phyloP scores from a whole-genome alignment of 2,329 filamentous ascomycete species.

The Colletotrichum sublineola region DNA sequence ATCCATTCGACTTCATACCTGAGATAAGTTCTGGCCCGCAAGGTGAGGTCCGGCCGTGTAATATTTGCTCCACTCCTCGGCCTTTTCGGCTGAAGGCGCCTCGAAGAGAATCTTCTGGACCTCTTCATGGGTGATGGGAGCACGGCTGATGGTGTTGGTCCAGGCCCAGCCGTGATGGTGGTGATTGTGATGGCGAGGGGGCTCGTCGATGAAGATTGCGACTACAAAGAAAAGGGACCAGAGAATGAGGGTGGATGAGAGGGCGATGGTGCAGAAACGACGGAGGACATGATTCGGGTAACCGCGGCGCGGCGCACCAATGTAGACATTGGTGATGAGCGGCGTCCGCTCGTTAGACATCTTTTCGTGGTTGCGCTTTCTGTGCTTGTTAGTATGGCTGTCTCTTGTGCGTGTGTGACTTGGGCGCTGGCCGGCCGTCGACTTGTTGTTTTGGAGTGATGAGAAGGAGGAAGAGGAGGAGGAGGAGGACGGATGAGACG shows the following conservation, averaged over 20 bases:
- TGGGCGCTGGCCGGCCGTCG: not conserved
- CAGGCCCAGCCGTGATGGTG: slow-evolving; percentile 48
- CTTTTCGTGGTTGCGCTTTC: slow-evolving; percentile 45
- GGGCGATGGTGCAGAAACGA: slow-evolving; percentile 74
- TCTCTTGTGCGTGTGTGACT: not conserved
- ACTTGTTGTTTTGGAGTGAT: not conserved
- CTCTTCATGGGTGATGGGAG: slow-evolving; percentile 59
- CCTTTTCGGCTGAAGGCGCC: slow-evolving; percentile 68
- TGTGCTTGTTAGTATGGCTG: slow-evolving; percentile 25
- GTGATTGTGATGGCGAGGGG: slow-evolving; percentile 53
- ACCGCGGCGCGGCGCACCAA: slow-evolving; percentile 65
- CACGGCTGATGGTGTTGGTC: slow-evolving; percentile 46
- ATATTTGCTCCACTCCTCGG: slow-evolving; percentile 81
- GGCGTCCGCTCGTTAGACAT: slow-evolving; percentile 72
- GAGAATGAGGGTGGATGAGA: slow-evolving; percentile 66
- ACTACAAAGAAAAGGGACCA: slow-evolving; percentile 65
- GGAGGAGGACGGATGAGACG: slow-evolving; percentile 23
- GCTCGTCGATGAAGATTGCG: slow-evolving; percentile 55
- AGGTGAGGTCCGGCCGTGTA: slow-evolving; percentile 83
- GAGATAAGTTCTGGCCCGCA: slow-evolving; percentile 82
- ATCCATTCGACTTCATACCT: slow-evolving; percentile 55
- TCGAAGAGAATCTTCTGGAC: slow-evolving; percentile 69
- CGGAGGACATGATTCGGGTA: slow-evolving; percentile 73
- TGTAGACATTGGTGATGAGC: slow-evolving; percentile 73
- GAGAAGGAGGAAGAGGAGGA: not conserved